Base-by-base conservation (phyloP, 2,329 filamentous ascomycete species). In the Diaporthe capsici region DNA sequence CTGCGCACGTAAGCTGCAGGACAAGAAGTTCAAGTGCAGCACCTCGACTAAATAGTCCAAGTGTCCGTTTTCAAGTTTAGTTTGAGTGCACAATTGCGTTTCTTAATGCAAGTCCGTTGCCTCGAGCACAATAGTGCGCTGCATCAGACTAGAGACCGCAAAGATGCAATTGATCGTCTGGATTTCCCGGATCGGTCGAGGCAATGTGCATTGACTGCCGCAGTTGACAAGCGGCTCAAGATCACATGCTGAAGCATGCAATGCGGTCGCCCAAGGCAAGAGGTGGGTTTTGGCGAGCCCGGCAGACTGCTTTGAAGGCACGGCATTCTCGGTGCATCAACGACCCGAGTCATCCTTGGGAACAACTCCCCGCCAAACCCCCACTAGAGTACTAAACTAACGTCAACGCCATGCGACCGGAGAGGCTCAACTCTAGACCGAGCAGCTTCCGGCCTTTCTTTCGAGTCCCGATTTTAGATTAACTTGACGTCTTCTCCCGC, bases 251-350 rank as follows among this genome's bases (percentile, higher is more conserved):
- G 47, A 53, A 37, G 34, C 47, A 68, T 28, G 17, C 65, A 68
- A 53, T 68, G 65, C 65, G 47, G 47, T 28, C 39, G 47, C 31
- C 47, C 47, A 37, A 28, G 47, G 31, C 31, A 4, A n/a, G 25
- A 68, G 47, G 65, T 68, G 63, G 63, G 31, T 39, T 49, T 68
- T 37, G 49, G 65, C 22, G 28, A 63, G 37, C 3, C 53, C 63
- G 63, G 63, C 42, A 49, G 13, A 28, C 65, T 39, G 65, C 7
- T 57, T 47, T 51, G 47, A 57, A 53, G 63, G n/a, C 6, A 61
- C 55, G 75, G 28, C 60, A 15, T 55, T 20, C 55, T 76, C 75
- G 75, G 75, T 31, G 67, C 67, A 76, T 72, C 68, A 75, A 75
- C 75, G 15, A 53, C 75, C 75, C 72, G 72, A 75, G 63, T 31